A percentile compares a stretch with the other conserved stretches of the same genome.
Conservation (phyloP, 352 stramenopile genomes). For the Phytophthora foliorum region DNA sequence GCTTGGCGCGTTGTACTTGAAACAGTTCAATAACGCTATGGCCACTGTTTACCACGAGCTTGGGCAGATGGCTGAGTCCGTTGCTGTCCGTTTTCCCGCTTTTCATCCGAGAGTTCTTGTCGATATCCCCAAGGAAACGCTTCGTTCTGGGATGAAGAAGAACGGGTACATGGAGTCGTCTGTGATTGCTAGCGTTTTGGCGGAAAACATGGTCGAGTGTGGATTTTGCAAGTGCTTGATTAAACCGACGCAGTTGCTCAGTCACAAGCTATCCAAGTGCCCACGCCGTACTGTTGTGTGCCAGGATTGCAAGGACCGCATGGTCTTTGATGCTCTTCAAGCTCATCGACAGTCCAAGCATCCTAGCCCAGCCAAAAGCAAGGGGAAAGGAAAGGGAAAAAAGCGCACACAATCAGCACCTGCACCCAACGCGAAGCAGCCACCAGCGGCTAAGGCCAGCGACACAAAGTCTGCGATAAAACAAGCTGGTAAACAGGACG, state of each 20-base stretch:
- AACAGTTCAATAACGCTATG: conserved; percentile 33
- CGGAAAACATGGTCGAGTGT: conserved; percentile 33
- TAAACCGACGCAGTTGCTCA: conserved; percentile 41
- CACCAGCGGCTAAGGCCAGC: background rate
- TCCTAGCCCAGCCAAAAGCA: conserved; percentile 8
- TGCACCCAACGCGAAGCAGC: background rate
- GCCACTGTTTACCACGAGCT: conserved; percentile 42
- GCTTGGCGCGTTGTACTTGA: conserved; percentile 40
- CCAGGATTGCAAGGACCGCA: conserved; percentile 29
- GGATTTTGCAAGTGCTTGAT: conserved; percentile 39
- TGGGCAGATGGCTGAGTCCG: conserved; percentile 39
- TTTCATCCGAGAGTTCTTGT: conserved; percentile 29
- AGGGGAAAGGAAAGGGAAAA: conserved; percentile 16
- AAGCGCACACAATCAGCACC: background rate
- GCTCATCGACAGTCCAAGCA: conserved; percentile 31
- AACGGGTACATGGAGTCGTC: conserved; percentile 40
- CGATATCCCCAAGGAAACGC: conserved; percentile 28
- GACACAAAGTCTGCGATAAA: background rate
- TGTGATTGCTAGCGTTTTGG: conserved; percentile 34
- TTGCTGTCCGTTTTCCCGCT: conserved; percentile 43
- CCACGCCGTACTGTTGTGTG: conserved; percentile 40
- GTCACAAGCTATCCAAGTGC: conserved; percentile 44
- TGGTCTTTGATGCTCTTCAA: conserved; percentile 43
- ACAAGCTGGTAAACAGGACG: conserved; percentile 1
- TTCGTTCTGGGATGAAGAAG: conserved; percentile 38